Base-by-base conservation (phyloP, 306 rosid species). In the Phaseolus lunatus region DNA sequence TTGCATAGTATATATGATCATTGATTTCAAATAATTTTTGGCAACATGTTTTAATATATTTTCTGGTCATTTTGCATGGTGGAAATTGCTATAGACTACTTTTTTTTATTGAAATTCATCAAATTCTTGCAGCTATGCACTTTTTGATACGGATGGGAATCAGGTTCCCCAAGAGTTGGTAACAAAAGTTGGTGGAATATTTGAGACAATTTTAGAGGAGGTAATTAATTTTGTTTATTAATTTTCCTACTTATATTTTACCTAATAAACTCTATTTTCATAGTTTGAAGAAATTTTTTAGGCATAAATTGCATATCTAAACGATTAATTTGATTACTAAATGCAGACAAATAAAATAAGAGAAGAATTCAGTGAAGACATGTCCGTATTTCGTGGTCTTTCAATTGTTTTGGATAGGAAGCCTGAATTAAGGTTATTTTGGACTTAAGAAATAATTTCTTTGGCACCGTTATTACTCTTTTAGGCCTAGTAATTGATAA, bases 81-180 rank as follows among this genome's bases (percentile, higher is more conserved):
- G 45, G 37, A 64, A 14, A 45, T 72, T 63, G 37, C 73, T 23
- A 64, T 39, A n/a, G 6, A 26, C 58, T 35, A 49, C 23, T 35
- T 82, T 13, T 54, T 67, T 62, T 44, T 62, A 66, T 24, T 83
- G 18, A 61, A 12, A 75, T 50, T 59, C 54, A 43, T 77, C 56
- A 64, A 78, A 69, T 22, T 49, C 66, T 76, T 82, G 78, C 87
- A 92, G 99, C 81, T 96, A 89, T 86, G 99, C 93, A 5, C 99
- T 96, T 63, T 96, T 89, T 84, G 96, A 92, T 81, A 89, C 83
- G 90, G 99, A 92, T 44, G 99, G 99, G 67, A 89, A 85, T 50
- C 94, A 96, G 86, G 94, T 96, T 83, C 94, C 98, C 70, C 96
- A 85, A 76, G 98, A 96, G 43, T 80, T 96, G 76, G 99, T 96